Percentiles rank a stretch among this genome's conserved stretches.
Conservation (phyloP, 75 land plant species). For the Gnetum montanum region DNA sequence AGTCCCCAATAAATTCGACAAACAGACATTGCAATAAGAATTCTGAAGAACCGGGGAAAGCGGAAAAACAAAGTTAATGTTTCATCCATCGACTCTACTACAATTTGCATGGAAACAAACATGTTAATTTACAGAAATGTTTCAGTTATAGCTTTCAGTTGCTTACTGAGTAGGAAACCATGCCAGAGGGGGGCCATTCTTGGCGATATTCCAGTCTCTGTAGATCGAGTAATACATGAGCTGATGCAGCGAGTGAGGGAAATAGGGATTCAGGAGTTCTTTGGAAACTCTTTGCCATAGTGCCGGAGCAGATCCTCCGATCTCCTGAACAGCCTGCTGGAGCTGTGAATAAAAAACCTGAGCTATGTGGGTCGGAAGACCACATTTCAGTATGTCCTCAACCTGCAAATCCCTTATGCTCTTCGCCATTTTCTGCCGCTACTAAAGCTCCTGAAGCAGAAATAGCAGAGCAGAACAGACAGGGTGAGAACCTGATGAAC, state of each 20-base stretch:
- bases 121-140: too few species aligned
- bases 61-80: too few species aligned
- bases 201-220: conserved; percentile 42
- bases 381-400: conserved; percentile 32
- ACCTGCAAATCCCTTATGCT: conserved; percentile 22
- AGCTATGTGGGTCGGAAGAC: conserved; percentile 26
- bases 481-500: too few species aligned
- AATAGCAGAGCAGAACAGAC: too few species aligned
- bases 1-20: too few species aligned
- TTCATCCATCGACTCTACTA: too few species aligned
- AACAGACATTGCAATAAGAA: too few species aligned
- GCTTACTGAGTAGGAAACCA: conserved; percentile 93
- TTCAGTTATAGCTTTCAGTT: too few species aligned
- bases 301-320: conserved; percentile 14
- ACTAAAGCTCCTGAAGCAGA: too few species aligned
- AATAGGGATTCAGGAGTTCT: conserved; percentile 44
- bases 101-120: too few species aligned
- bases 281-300: conserved; percentile 39
- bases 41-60: too few species aligned
- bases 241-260: conserved; percentile 77
- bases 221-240: conserved; percentile 81
- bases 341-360: conserved; percentile 16
- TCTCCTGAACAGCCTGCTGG: conserved; percentile 13
- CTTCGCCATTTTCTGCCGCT: conserved; percentile 21
- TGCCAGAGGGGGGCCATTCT: conserved; percentile 63